These are phyloP conservation scores for Ceratocystis eucalypticola DNA, from an alignment of 2,329 filamentous ascomycete genomes.

Conservation along the genomic window DNA sequence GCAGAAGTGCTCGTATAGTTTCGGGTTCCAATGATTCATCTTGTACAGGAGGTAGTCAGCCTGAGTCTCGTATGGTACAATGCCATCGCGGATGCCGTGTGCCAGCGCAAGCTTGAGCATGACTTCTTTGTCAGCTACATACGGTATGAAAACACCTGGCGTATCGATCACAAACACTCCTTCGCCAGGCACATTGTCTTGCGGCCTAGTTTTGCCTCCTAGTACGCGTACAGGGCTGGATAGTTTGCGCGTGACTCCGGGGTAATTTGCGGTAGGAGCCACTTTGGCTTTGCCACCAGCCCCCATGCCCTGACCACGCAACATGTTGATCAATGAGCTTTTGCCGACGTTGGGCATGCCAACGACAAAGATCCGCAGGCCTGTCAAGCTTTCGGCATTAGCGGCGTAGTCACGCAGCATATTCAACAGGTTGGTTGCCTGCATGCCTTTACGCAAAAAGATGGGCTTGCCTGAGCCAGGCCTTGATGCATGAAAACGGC, in stretches of 20 bases:
- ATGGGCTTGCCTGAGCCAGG: slow-evolving; percentile 21
- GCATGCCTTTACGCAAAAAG: slow-evolving; percentile 31
- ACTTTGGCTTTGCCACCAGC: slow-evolving; percentile 40
- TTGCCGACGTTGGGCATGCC: slow-evolving; percentile 98
- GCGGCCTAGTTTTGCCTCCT: slow-evolving; percentile 24
- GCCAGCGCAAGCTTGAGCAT: slow-evolving; percentile 95
- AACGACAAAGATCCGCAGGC: slow-evolving; percentile 74
- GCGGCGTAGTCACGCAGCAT: slow-evolving; percentile 26
- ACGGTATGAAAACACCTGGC: slow-evolving; percentile 88
- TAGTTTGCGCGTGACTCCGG: slow-evolving; percentile 80
- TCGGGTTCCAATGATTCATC: slow-evolving; percentile 55
- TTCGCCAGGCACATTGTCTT: slow-evolving; percentile 31
- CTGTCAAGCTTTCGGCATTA: slow-evolving; percentile 48
- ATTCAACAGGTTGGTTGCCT: slow-evolving; percentile 16
- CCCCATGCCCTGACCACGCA: slow-evolving; percentile 54
- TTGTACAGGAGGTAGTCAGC: slow-evolving; percentile 84
- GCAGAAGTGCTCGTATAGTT: slow-evolving; percentile 48
- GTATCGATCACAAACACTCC: slow-evolving; percentile 83
- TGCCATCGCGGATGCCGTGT: slow-evolving; percentile 77
- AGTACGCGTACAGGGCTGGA: slow-evolving; percentile 68
- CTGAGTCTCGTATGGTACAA: slow-evolving; percentile 63
- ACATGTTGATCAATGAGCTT: slow-evolving; percentile 78
- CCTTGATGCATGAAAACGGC: slow-evolving; percentile 22
- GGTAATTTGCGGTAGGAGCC: slow-evolving; percentile 70
- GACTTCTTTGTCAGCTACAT: slow-evolving; percentile 66